Evolutionary conservation across 2,329 filamentous ascomycete species (phyloP).

Genomic region (Pseudogymnoascus sp.): DNA sequence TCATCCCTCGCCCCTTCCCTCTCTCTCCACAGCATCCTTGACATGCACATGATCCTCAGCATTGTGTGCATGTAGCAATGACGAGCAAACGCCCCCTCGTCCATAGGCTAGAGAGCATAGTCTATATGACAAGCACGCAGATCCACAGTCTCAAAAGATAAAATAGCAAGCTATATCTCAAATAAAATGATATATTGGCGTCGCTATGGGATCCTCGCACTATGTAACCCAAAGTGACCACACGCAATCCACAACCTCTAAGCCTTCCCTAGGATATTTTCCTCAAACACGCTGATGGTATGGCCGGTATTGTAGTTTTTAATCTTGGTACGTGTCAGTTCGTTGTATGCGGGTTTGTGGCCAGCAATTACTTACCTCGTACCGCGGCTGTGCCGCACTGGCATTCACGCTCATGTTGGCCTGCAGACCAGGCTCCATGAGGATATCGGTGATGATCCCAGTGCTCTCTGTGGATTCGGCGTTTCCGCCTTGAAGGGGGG

Average conservation of each 20-base stretch:
- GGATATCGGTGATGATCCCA: neutral
- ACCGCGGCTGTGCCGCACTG: neutral
- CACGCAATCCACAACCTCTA: neutral
- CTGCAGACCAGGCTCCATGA: neutral
- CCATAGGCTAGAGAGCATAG: neutral
- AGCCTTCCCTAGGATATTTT: neutral
- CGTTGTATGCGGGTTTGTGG: neutral
- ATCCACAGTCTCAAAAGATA: neutral
- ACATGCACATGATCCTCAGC: no score
- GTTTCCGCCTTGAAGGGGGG: neutral
- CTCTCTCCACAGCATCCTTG: no score
- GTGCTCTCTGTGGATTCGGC: neutral
- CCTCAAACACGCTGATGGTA: neutral
- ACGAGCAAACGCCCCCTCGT: no score
- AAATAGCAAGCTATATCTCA: neutral
- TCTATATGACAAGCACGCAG: neutral
- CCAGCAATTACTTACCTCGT: neutral
- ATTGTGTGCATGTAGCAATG: no score
- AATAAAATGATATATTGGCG: neutral
- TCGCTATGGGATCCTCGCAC: neutral
- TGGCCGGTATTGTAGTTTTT: neutral
- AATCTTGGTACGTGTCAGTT: neutral
- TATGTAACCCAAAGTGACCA: neutral
- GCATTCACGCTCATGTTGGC: neutral
- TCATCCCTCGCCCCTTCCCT: no score